phyloP scores from a whole-genome alignment of 2,329 filamentous ascomycete species.

The Juglanconis sp. region DNA sequence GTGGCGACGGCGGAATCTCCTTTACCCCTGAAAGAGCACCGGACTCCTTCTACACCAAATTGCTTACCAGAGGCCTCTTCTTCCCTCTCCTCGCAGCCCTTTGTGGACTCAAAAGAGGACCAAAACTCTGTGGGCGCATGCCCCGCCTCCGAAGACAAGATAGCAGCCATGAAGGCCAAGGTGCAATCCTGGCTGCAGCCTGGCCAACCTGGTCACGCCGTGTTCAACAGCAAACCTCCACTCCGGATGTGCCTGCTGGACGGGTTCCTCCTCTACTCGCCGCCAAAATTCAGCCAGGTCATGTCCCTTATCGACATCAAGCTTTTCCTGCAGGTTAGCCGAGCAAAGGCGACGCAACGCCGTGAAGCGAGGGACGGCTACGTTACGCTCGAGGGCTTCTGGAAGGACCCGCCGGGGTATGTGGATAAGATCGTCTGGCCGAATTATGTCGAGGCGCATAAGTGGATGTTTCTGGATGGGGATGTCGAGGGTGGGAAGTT shows the following conservation, averaged over 20 bases:
- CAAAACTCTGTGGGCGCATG: slow-evolving; percentile 57
- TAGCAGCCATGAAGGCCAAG: slow-evolving; percentile 43
- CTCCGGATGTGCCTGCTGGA: slow-evolving; percentile 71
- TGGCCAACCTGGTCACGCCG: slow-evolving; percentile 39
- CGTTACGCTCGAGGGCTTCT: slow-evolving; percentile 84
- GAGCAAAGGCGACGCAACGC: slow-evolving; percentile 59
- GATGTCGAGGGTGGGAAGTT: slow-evolving; percentile 59
- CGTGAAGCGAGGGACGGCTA: slow-evolving; percentile 71
- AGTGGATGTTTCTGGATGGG: slow-evolving; percentile 71
- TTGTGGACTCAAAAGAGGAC: slow-evolving; percentile 57
- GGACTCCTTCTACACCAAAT: slow-evolving; percentile 28
- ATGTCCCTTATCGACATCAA: slow-evolving; percentile 67
- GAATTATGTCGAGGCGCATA: slow-evolving; percentile 80
- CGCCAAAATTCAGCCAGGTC: slow-evolving; percentile 47
- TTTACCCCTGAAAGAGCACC: slow-evolving; percentile 18
- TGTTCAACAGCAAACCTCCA: slow-evolving; percentile 22
- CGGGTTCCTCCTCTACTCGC: slow-evolving; percentile 80
- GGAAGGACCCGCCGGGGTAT: slow-evolving; percentile 91
- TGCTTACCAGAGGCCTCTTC: slow-evolving; percentile 9
- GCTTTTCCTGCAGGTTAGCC: slow-evolving; percentile 72
- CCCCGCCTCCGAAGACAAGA: slow-evolving; percentile 47
- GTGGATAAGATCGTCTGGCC: slow-evolving; percentile 96
- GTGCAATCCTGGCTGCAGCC: slow-evolving; percentile 46
- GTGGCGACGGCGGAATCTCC: slow-evolving; percentile 6
- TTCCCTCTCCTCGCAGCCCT: slow-evolving; percentile 35